These are phyloP conservation scores for Spinellus fusiger DNA, from an alignment of 192 early-diverging fungal genomes.

Conservation along the genomic window DNA sequence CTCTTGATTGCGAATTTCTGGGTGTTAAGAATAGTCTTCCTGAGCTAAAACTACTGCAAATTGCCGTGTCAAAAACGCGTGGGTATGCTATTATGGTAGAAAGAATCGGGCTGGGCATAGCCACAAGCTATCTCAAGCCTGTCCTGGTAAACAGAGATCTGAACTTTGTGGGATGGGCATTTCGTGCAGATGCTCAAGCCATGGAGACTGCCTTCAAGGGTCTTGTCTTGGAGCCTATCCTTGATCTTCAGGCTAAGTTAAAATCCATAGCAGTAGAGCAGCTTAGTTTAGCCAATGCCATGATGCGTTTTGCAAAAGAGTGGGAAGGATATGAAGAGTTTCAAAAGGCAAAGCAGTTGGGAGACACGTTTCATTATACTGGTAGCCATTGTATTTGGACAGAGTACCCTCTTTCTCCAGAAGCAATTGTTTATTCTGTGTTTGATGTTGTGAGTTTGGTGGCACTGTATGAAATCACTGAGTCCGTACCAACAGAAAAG, in stretches of 20 bases:
- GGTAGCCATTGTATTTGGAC: constrained; percentile 21
- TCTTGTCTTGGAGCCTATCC: constrained; percentile 5
- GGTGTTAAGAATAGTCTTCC: constrained; percentile 10
- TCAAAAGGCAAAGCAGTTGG: constrained; percentile 13
- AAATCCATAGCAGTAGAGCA: constrained; percentile 1
- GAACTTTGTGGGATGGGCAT: constrained; percentile 21
- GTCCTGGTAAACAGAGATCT: constrained; percentile 1
- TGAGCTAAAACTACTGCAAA: constrained; percentile 24
- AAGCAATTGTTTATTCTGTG: constrained; percentile 24
- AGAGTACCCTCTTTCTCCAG: constrained; percentile 11
- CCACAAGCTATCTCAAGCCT: not conserved
- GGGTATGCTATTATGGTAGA: constrained; percentile 26
- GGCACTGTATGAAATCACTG: constrained; percentile 12
- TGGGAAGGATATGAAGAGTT: constrained; percentile 26
- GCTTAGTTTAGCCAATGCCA: constrained; percentile 14
- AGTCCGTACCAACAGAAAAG: not conserved
- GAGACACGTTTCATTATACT: constrained; percentile 1
- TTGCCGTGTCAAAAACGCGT: constrained; percentile 11
- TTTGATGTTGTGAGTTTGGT: constrained; percentile 30
- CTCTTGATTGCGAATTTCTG: constrained; percentile 31
- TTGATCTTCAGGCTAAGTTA: constrained; percentile 27
- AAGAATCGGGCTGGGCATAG: not conserved
- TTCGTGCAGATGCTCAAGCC: constrained; percentile 21
- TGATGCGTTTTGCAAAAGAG: constrained; percentile 12
- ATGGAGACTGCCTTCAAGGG: constrained; percentile 12